Conservation (phyloP, 257 asterid species). For the Plantago elongata region DNA sequence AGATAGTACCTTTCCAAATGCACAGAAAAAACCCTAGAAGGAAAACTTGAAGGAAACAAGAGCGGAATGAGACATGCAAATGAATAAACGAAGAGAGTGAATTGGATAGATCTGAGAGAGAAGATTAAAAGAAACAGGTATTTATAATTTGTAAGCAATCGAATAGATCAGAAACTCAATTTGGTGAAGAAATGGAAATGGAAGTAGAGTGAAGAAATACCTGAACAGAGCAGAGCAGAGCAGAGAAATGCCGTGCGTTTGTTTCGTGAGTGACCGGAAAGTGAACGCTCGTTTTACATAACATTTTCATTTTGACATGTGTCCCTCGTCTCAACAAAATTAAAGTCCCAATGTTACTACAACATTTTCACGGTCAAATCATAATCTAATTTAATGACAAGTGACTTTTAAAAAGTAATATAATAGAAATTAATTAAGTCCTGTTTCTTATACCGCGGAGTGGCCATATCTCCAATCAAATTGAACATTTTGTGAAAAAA, state of each 20-base stretch:
- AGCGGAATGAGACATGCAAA: conserved; percentile 2
- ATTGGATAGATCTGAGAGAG: neutral
- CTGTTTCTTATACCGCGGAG: no score
- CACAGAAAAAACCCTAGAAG: conserved; percentile 28
- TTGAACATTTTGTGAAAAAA: no score
- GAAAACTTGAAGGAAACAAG: neutral
- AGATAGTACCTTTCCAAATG: neutral
- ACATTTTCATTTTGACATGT: no score
- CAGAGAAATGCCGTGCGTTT: neutral
- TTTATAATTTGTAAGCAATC: neutral
- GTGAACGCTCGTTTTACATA: neutral
- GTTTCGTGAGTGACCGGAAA: neutral
- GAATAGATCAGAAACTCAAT: neutral
- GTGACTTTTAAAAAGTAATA: no score
- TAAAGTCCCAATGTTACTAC: no score
- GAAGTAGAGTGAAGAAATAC: neutral
- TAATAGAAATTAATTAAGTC: no score
- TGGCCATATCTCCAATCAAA: no score
- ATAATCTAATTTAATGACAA: no score
- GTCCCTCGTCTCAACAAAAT: no score
- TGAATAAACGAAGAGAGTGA: neutral
- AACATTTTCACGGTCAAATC: no score
- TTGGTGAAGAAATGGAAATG: neutral
- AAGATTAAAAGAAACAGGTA: neutral
- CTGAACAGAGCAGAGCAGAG: neutral